These are phyloP conservation scores for Picea engelmannii DNA, from an alignment of 83 land plant genomes.

Conservation along the genomic window DNA sequence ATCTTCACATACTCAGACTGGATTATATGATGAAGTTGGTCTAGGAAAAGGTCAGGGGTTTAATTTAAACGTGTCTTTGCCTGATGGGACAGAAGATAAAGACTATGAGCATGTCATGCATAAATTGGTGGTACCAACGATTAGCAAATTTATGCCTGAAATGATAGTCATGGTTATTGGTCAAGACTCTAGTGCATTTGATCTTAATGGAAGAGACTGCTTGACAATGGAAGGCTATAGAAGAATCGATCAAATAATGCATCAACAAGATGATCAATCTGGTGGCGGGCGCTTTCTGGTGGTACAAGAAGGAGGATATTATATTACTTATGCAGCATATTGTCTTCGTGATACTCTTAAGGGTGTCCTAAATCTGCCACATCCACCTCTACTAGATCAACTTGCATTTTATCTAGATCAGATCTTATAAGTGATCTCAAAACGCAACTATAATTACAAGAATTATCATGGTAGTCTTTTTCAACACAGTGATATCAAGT, in stretches of 20 bases:
- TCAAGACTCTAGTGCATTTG: constrained; percentile 68
- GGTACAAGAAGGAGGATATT: constrained; percentile 96
- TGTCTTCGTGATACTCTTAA: constrained; percentile 27
- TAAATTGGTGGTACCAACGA: constrained; percentile 72
- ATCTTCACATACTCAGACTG: constrained; percentile 80
- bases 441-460: no score
- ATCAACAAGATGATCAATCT: constrained; percentile 47
- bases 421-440: no score
- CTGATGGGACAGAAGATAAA: constrained; percentile 81
- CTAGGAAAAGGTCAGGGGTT: constrained; percentile 70
- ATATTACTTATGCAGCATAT: constrained; percentile 83
- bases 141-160: constrained; percentile 10
- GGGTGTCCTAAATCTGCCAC: constrained; percentile 6
- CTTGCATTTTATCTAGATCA: constrained; percentile 26
- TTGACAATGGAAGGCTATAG: constrained; percentile 77
- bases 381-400: constrained; percentile 70
- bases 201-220: no score
- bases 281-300: constrained; percentile 67
- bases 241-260: constrained; percentile 49
- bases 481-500: no score
- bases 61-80: constrained; percentile 85
- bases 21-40: constrained; percentile 75
- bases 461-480: no score
- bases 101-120: constrained; percentile 79
- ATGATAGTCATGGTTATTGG: constrained; percentile 77